A percentile compares a stretch with the other conserved stretches of the same genome.
phyloP scores from a whole-genome alignment of 202 grass and related monocot species.

The Tripidium arundinaceum region DNA sequence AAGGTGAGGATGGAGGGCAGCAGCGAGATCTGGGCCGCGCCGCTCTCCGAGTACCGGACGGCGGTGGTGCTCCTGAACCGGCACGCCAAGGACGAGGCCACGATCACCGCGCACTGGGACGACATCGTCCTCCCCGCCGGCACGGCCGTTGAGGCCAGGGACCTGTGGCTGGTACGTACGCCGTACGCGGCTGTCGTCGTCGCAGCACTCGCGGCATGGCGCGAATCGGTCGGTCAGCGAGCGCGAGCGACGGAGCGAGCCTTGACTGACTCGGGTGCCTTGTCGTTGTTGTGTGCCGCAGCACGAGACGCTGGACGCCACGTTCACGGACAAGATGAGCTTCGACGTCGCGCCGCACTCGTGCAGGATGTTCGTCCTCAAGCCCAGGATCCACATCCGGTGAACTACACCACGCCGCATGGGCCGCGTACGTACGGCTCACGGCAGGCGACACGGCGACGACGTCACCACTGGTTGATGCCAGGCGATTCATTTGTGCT shows the following conservation, averaged over 20 bases:
- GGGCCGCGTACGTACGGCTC: too few relatives aligned
- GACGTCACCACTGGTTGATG: background rate
- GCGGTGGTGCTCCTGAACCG: slow-evolving; percentile 62
- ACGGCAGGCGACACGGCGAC: too few relatives aligned
- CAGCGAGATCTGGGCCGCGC: slow-evolving; percentile 67
- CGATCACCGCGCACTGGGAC: slow-evolving; percentile 60
- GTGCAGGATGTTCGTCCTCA: slow-evolving; percentile 71
- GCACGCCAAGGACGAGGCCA: slow-evolving; percentile 17
- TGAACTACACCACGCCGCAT: background rate
- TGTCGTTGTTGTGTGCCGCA: background rate
- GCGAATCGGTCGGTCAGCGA: too few relatives aligned
- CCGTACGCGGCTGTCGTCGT: too few relatives aligned
- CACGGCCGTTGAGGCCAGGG: slow-evolving; percentile 51
- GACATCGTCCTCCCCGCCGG: slow-evolving; percentile 63
- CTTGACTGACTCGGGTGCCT: background rate
- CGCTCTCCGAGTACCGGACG: slow-evolving; percentile 49
- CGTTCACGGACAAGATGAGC: slow-evolving; percentile 51
- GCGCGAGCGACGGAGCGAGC: too few relatives aligned
- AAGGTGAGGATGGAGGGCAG: slow-evolving; percentile 85
- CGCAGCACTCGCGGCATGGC: too few relatives aligned
- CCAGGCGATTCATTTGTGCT: background rate
- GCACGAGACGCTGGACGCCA: slow-evolving; percentile 45
- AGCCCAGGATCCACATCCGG: slow-evolving; percentile 25
- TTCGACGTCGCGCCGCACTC: slow-evolving; percentile 51
- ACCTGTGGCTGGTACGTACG: slow-evolving; percentile 62